Evolutionary conservation across 352 stramenopile genomes (phyloP).

Genomic region (Phytophthora lateralis): DNA sequence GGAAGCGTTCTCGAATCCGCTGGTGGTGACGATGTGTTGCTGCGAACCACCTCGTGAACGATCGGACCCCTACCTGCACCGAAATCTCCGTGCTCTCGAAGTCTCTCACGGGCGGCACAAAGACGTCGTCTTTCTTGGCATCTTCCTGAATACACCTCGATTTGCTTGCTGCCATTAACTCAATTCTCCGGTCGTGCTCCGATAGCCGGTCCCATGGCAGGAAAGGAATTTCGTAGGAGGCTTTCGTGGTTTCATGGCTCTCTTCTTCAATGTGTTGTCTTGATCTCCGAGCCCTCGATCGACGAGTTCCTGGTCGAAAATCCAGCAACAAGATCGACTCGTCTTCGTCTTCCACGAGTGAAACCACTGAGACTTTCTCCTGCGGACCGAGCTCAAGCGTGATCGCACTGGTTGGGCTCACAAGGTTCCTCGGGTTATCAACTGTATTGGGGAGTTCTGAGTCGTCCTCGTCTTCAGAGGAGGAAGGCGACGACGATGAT

Average conservation of each 20-base stretch:
- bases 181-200: constrained; percentile 44
- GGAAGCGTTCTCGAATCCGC: constrained; percentile 56
- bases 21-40: constrained; percentile 46
- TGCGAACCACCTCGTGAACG: constrained; percentile 67
- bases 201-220: constrained; percentile 52
- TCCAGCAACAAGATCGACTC: constrained; percentile 55
- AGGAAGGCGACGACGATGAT: constrained; percentile 3
- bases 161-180: constrained; percentile 64
- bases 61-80: constrained; percentile 46
- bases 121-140: constrained; percentile 41
- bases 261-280: constrained; percentile 10
- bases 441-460: not conserved
- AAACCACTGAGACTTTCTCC: constrained; percentile 55
- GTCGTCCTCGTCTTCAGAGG: constrained; percentile 11
- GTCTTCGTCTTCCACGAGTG: constrained; percentile 52
- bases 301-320: constrained; percentile 33
- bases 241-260: constrained; percentile 5
- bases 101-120: constrained; percentile 47
- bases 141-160: constrained; percentile 51
- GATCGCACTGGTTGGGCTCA: constrained; percentile 7
- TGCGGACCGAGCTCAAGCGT: constrained; percentile 23
- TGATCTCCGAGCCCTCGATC: constrained; percentile 2
- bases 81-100: constrained; percentile 54
- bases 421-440: constrained; percentile 3
- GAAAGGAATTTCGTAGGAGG: constrained; percentile 29